Base-by-base conservation (phyloP, 192 early-diverging fungal species). In the Lunasporangiospora selenospora region DNA sequence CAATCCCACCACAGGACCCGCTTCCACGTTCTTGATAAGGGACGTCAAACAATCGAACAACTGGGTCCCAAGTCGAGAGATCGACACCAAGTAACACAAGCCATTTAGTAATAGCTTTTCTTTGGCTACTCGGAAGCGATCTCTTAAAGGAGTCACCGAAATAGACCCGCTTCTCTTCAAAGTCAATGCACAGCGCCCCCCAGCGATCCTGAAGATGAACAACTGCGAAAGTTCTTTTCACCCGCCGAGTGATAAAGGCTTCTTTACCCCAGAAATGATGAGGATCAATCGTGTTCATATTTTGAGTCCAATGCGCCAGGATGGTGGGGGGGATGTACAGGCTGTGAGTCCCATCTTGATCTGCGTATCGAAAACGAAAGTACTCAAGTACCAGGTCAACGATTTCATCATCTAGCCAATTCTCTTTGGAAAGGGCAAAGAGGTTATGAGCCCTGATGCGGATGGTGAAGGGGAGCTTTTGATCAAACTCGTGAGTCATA, bases 41-140 rank as follows among this genome's bases (percentile, higher is more conserved):
- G 45, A 47, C 45, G 12, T 47, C 24, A 47, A 47, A 47, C 23
- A 7, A 27, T 4, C 6, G 45, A 4, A 47, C 21, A 4, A 47
- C 24, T 6, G 45, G 23, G 6, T 47, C 23, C 45, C 45, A 47
- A 19, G 13, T 6, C 4, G 16, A 23, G 21, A 47, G 6, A 26
- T 47, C 21, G 11, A 47, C 6, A 12, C 45, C 45, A 13, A 47
- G 12, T 7, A 23, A 12, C 5, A 47, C 45, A 23, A 47, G 23
- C 45, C 45, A 47, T 47, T 24, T 47, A 24, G 24, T 27, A 47
- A 47, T 47, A 11, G 45, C 45, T 26, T 47, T 47, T 26, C 45
- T 47, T 4, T 12, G 23, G n/a, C 12, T 24, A 5, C 29, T 27
- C 2, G 45, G 45, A 24, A 47, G 29, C 24, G 5, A 12, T 47